Conservation (phyloP, 2,329 filamentous ascomycete genomes). For the Grosmannia penicillata region DNA sequence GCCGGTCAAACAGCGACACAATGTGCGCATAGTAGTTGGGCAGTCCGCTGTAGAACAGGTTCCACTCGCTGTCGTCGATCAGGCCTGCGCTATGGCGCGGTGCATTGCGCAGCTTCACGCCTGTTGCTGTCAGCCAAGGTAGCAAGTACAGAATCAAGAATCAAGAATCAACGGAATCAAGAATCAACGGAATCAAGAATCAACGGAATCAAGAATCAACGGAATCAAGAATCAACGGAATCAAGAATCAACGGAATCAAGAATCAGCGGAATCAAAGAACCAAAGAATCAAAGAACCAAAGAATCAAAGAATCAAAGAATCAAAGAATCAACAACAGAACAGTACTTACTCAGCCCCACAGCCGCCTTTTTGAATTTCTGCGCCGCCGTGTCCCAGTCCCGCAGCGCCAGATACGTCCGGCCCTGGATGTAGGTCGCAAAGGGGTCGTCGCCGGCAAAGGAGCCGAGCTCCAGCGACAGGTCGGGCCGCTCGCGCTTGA, state of each 20-base stretch:
- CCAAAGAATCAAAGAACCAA: not conserved
- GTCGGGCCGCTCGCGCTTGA: constrained; percentile 45
- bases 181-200: not conserved
- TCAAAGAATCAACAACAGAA: not conserved
- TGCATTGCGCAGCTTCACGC: constrained; percentile 27
- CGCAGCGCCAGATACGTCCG: constrained; percentile 61
- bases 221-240: not conserved
- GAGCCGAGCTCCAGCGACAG: constrained; percentile 41
- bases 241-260: not conserved
- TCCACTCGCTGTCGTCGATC: constrained; percentile 62
- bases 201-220: not conserved
- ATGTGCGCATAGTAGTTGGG: constrained; percentile 81
- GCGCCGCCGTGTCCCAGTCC: constrained; percentile 58
- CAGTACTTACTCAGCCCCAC: constrained; percentile 61
- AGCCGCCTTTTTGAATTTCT: constrained; percentile 69
- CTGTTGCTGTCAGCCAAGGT: constrained; percentile 16
- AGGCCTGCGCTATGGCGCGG: constrained; percentile 48
- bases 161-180: not conserved
- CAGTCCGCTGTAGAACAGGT: constrained; percentile 53
- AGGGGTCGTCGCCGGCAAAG: constrained; percentile 43
- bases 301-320: not conserved
- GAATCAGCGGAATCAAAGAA: not conserved
- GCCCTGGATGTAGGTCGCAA: constrained; percentile 70
- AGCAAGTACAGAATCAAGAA: too few species aligned
- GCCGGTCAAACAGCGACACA: constrained; percentile 64